Base-by-base conservation (phyloP, 1,284 basidiomycete genomes). In the Cutaneotrichosporon curvatum region DNA sequence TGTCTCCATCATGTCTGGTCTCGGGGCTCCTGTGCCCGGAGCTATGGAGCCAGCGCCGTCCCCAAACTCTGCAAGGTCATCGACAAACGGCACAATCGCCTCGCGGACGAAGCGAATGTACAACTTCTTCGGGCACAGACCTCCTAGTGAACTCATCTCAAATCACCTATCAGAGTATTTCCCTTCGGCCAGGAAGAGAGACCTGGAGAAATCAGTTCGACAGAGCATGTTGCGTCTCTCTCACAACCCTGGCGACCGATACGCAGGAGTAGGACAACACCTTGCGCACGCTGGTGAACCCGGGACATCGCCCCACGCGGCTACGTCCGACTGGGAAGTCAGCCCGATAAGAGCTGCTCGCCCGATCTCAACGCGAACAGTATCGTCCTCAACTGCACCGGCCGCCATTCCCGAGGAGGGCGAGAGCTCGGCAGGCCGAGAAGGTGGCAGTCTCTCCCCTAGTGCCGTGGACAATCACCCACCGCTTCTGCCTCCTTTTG, bases 101-200 rank as follows among this genome's bases (percentile, higher is more conserved):
- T 60, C 53, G 21, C 59, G 59, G 15, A 59, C 67, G 21, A 69
- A 66, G 55, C 79, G 78, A 67, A 74, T 96, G 52, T 88, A 90
- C 71, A 94, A 92, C 76, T 99, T 98, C 77, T 94, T 96, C 61
- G 95, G 94, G 10, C 94, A 97, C 63, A 85, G 95, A 37, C 95
- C 95, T 1, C 91, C 95, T 0, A 89, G 85, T 65, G 94, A 98
- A 69, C 80, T 98, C 57, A 98, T 98, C 73, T 89, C 91, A 25
- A 94, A 79, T n/a, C 91, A 98, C 66, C 71, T 98, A 36, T 83
- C 86, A 18, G 92, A 96, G 50, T 99, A 87, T 75, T 99, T 99
- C 80, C 95, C 94, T 1, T 79, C 81, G 50, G 85, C 89, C 1
- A 88, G 95, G 73, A 89, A 86, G 73, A 89, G 85, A 67, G 84